phyloP scores from a whole-genome alignment of 768 basidiomycete species.

The Cubamyces lactineus region DNA sequence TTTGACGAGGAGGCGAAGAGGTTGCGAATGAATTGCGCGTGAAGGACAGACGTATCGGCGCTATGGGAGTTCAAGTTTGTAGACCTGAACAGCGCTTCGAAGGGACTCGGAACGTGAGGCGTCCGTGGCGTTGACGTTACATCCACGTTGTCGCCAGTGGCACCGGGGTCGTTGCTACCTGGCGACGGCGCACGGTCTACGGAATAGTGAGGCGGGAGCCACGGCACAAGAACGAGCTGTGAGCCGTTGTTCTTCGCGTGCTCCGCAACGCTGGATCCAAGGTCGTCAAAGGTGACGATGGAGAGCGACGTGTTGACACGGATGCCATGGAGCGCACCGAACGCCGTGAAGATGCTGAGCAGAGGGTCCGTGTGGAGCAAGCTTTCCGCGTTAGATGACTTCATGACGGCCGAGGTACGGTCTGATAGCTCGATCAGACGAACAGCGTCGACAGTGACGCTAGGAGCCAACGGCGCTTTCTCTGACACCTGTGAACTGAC shows the following conservation, averaged over 20 bases:
- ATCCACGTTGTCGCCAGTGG: slow-evolving; percentile 35
- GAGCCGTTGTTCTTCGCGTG: slow-evolving; percentile 60
- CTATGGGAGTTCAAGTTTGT: slow-evolving; percentile 41
- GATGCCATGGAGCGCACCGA: slow-evolving; percentile 70
- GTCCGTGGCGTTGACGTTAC: background rate
- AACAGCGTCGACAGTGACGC: slow-evolving; percentile 67
- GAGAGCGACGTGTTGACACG: slow-evolving; percentile 69
- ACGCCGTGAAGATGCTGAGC: slow-evolving; percentile 74
- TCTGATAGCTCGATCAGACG: slow-evolving; percentile 90
- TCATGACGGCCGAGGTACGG: slow-evolving; percentile 86
- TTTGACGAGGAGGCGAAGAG: slow-evolving; percentile 76
- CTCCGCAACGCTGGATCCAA: slow-evolving; percentile 62
- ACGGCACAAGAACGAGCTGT: slow-evolving; percentile 84
- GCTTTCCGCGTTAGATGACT: slow-evolving; percentile 73
- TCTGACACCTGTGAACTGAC: too few species aligned
- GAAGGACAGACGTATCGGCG: slow-evolving; percentile 58
- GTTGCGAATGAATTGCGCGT: slow-evolving; percentile 84
- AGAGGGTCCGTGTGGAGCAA: slow-evolving; percentile 74
- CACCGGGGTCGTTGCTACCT: slow-evolving; percentile 8
- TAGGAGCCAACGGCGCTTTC: background rate
- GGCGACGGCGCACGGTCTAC: slow-evolving; percentile 6
- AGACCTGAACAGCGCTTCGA: slow-evolving; percentile 74
- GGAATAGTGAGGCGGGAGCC: slow-evolving; percentile 47
- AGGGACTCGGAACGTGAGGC: slow-evolving; percentile 52
- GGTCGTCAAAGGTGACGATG: slow-evolving; percentile 77